Conservation (phyloP, 2,329 filamentous ascomycete genomes). For the Penicillium sp. region DNA sequence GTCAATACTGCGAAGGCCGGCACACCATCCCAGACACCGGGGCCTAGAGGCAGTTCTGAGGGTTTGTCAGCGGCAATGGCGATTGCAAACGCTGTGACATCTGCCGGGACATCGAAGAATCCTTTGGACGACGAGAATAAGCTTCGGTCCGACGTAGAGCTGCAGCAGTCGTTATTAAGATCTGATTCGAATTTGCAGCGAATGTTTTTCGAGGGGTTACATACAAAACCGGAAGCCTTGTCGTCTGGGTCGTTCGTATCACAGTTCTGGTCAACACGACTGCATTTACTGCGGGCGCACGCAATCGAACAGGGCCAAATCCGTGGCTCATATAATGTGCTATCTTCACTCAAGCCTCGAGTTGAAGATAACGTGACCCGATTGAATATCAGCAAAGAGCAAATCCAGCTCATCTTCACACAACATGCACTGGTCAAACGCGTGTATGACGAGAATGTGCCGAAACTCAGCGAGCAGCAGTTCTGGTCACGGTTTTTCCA, state of each 20-base stretch:
- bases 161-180: constrained; percentile 86
- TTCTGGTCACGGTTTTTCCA: constrained; percentile 97
- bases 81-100: constrained; percentile 69
- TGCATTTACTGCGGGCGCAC: constrained; percentile 82
- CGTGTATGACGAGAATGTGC: constrained; percentile 91
- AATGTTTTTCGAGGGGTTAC: constrained; percentile 82
- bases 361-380: constrained; percentile 72
- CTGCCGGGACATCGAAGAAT: constrained; percentile 48
- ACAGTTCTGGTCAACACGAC: constrained; percentile 91
- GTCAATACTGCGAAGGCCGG: constrained; percentile 67
- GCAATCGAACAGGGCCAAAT: constrained; percentile 85
- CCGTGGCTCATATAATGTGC: constrained; percentile 87
- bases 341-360: constrained; percentile 82
- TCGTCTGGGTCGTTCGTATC: constrained; percentile 77
- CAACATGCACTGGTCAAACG: constrained; percentile 89
- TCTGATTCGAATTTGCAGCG: constrained; percentile 72
- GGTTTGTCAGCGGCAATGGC: constrained; percentile 70
- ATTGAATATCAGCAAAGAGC: constrained; percentile 83
- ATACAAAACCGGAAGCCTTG: constrained; percentile 80
- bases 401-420: constrained; percentile 87
- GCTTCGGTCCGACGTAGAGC: constrained; percentile 72
- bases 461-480: constrained; percentile 71
- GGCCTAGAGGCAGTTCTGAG: constrained; percentile 36
- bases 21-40: constrained; percentile 38
- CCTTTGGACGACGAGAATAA: constrained; percentile 78